Percentiles rank a stretch among this genome's conserved stretches.
Evolutionary conservation across 169 alveolate species (phyloP).

Genomic region (Eimeria falciformis): DNA sequence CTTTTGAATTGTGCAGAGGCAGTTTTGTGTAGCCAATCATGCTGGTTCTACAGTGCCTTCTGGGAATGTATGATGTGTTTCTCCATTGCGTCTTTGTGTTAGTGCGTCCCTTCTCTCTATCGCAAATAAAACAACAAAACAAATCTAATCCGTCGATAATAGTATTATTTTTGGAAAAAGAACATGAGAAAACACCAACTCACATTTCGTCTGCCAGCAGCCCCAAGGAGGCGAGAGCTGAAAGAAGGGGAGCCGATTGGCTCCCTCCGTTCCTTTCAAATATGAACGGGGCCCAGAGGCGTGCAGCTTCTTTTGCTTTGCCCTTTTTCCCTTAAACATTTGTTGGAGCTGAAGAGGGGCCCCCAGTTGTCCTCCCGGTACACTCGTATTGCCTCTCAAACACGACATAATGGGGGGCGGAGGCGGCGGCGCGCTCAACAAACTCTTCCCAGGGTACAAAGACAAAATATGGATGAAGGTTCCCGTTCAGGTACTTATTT

Average conservation of each 20-base stretch:
- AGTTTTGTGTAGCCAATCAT: too few relatives aligned
- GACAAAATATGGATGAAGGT: constrained; percentile 90
- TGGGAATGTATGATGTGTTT: too few relatives aligned
- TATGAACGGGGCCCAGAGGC: background rate
- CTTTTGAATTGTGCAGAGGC: too few relatives aligned
- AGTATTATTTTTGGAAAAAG: background rate
- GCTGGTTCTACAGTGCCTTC: too few relatives aligned
- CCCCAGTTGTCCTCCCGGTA: background rate
- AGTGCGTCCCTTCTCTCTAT: too few relatives aligned
- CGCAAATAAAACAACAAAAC: background rate
- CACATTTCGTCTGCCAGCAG: background rate
- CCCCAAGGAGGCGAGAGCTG: constrained; percentile 9
- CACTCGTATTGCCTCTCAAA: too few relatives aligned
- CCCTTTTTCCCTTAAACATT: background rate
- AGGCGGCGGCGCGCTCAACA: constrained; percentile 91
- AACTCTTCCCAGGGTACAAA: constrained; percentile 91
- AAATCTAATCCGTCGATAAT: background rate
- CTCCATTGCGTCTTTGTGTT: too few relatives aligned
- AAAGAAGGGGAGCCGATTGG: background rate
- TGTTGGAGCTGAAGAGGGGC: background rate
- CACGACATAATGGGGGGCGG: constrained; percentile 79
- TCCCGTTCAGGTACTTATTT: constrained; percentile 84
- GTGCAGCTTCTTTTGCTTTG: background rate
- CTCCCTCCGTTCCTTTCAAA: background rate
- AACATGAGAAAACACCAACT: background rate